Evolutionary conservation across 768 basidiomycete genomes (phyloP).

Genomic region (Russula emetica): DNA sequence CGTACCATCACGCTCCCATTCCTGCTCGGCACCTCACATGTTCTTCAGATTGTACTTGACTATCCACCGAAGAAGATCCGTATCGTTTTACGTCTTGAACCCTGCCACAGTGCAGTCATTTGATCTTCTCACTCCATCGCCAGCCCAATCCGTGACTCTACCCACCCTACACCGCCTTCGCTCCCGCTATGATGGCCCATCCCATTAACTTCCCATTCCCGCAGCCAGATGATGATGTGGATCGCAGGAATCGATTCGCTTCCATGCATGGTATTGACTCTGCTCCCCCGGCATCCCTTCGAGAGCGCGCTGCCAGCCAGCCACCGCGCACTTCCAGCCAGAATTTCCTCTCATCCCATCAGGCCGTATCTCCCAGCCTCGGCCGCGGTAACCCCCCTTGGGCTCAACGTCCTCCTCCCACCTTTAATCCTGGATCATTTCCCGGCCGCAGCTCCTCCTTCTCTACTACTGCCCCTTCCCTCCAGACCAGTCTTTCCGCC

Average conservation of each 20-base stretch:
- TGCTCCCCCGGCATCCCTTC: conserved; percentile 41
- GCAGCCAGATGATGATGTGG: conserved; percentile 45
- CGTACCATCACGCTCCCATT: neutral
- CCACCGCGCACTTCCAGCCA: conserved; percentile 54
- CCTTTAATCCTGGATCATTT: conserved; percentile 45
- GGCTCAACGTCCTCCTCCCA: conserved; percentile 44
- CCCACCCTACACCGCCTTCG: conserved; percentile 18
- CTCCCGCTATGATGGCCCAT: conserved; percentile 36
- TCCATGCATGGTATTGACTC: conserved; percentile 40
- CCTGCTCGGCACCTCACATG: neutral
- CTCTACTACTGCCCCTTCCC: conserved; percentile 44
- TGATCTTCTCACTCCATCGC: conserved; percentile 1
- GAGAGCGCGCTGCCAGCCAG: conserved; percentile 67
- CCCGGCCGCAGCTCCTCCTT: conserved; percentile 68
- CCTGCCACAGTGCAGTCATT: conserved; percentile 15
- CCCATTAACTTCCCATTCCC: conserved; percentile 36
- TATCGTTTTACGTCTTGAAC: conserved; percentile 12
- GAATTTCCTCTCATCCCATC: conserved; percentile 45
- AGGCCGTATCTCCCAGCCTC: conserved; percentile 43
- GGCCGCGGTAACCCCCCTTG: conserved; percentile 45
- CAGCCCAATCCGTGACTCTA: conserved; percentile 28
- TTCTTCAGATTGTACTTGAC: conserved; percentile 25
- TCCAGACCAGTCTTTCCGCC: conserved; percentile 55
- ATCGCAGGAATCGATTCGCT: conserved; percentile 60
- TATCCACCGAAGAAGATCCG: conserved; percentile 26